Evolutionary conservation across 345 rosid genomes (phyloP).

Genomic region (Hirschfeldia incana): DNA sequence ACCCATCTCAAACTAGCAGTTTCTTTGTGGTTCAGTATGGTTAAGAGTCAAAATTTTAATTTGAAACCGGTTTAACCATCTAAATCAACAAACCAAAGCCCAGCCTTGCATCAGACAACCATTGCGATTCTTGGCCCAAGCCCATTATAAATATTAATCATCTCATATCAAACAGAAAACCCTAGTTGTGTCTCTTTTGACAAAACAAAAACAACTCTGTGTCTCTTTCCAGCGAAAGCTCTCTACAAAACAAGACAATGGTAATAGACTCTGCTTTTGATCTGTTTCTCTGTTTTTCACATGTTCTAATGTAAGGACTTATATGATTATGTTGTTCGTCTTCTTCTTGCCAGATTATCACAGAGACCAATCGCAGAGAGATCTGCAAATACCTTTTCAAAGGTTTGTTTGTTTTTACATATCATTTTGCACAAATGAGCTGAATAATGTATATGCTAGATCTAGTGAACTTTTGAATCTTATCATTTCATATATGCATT

Average conservation of each 20-base stretch:
- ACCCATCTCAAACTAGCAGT: neutral
- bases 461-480: neutral
- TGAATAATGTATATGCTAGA: neutral
- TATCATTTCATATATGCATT: no score
- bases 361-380: conserved; percentile 47
- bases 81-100: neutral
- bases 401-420: conserved; percentile 35
- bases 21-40: neutral
- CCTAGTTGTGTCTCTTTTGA: conserved; percentile 3
- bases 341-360: conserved; percentile 23
- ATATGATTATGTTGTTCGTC: neutral
- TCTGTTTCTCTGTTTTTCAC: neutral
- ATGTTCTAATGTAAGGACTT: neutral
- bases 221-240: conserved; percentile 19
- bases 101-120: neutral
- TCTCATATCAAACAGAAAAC: neutral
- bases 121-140: neutral
- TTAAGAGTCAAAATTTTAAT: neutral
- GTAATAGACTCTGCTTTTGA: conserved; percentile 5
- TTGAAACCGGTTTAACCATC: neutral
- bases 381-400: conserved; percentile 63
- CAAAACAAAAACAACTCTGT: neutral
- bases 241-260: conserved; percentile 28
- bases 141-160: neutral
- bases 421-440: neutral